phyloP scores from a whole-genome alignment of 2,329 filamentous ascomycete genomes.

The Fusarium sp. region DNA sequence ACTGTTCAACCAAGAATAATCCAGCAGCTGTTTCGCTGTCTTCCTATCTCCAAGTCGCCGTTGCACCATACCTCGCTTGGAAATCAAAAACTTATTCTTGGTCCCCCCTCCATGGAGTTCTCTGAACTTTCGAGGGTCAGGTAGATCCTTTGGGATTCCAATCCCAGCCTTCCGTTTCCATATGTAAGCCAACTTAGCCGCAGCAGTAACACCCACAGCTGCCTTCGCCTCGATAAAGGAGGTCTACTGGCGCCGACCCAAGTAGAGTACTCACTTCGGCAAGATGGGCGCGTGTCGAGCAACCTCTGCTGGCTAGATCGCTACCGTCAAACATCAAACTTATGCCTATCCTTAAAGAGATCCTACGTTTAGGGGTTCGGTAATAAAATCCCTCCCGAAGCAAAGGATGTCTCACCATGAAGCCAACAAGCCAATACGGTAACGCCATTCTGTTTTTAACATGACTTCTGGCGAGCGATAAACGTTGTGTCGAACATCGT shows the following conservation, averaged over 20 bases:
- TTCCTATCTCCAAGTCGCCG: constrained; percentile 50
- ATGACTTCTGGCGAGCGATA: constrained; percentile 49
- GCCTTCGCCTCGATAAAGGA: constrained; percentile 19
- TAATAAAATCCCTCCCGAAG: background rate
- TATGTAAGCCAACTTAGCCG: background rate
- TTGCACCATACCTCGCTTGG: constrained; percentile 45
- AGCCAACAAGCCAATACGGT: constrained; percentile 45
- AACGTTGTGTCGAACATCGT: constrained; percentile 42
- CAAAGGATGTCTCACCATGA: constrained; percentile 26
- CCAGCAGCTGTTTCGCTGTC: constrained; percentile 32
- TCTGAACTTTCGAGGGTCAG: background rate
- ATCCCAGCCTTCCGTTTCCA: constrained; percentile 29
- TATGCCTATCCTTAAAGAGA: constrained; percentile 40
- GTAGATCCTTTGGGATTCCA: background rate
- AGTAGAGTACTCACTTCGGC: constrained; percentile 45
- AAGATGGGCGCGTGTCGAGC: constrained; percentile 42
- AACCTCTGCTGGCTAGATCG: constrained; percentile 24
- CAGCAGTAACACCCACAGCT: constrained; percentile 30
- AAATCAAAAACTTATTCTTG: constrained; percentile 38
- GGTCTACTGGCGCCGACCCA: constrained; percentile 40
- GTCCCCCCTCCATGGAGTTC: constrained; percentile 31
- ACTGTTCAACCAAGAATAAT: too few species aligned
- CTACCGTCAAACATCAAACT: constrained; percentile 45
- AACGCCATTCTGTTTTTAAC: constrained; percentile 44
- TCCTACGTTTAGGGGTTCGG: constrained; percentile 40